Evolutionary conservation across 2,329 filamentous ascomycete species (phyloP).

Genomic region (Cyanodermella asteris): DNA sequence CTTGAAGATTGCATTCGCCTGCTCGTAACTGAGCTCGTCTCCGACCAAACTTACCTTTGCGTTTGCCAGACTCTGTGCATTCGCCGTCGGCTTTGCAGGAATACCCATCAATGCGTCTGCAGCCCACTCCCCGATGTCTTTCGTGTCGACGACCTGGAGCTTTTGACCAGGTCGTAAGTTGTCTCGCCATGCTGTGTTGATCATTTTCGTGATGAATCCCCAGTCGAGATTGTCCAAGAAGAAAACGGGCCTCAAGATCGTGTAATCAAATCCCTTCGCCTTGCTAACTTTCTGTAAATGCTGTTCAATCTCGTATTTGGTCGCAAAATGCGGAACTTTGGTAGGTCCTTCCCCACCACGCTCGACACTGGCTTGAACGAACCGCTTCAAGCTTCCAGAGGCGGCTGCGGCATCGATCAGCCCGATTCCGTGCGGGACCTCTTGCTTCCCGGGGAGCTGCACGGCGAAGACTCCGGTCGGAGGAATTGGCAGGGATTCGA

Average conservation of each 20-base stretch:
- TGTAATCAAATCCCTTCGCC: slow-evolving; percentile 8
- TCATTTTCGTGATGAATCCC: slow-evolving; percentile 8
- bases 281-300: slow-evolving; percentile 7
- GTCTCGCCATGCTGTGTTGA: slow-evolving; percentile 6
- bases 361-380: slow-evolving; percentile 18
- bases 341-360: slow-evolving; percentile 13
- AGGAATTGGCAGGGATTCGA: slow-evolving; percentile 2
- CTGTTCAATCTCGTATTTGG: slow-evolving; percentile 11
- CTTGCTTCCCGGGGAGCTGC: slow-evolving; percentile 7
- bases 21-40: slow-evolving; percentile 20
- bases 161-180: slow-evolving; percentile 9
- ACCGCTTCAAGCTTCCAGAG: slow-evolving; percentile 13
- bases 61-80: slow-evolving; percentile 17
- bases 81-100: slow-evolving; percentile 13
- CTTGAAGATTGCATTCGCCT: slow-evolving; percentile 14
- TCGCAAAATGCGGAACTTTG: slow-evolving; percentile 10
- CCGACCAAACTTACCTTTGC: slow-evolving; percentile 22
- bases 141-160: slow-evolving; percentile 21
- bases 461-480: slow-evolving; percentile 8
- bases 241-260: slow-evolving; percentile 10
- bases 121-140: slow-evolving; percentile 25
- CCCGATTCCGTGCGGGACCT: slow-evolving; percentile 17
- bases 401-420: slow-evolving; percentile 14
- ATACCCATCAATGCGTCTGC: slow-evolving; percentile 22
- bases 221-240: slow-evolving; percentile 11